These are phyloP conservation scores for Chrysochromulina tobinii DNA, from an alignment of 78 protist genomes.

Conservation along the genomic window DNA sequence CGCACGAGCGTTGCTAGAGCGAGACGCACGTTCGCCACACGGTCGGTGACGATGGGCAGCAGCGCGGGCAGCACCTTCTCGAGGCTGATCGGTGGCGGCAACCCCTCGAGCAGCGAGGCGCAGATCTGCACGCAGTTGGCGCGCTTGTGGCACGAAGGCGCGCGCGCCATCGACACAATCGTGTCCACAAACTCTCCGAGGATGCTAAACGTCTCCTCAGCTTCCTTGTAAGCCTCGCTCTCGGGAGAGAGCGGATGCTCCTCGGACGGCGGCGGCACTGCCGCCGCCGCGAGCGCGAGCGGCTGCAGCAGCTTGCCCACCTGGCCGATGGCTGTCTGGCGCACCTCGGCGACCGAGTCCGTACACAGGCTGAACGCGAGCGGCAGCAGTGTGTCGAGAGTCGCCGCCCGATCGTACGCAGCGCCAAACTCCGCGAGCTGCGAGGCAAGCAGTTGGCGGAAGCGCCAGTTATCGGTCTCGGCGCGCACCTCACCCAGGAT, in stretches of 20 bases:
- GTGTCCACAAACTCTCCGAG: neutral
- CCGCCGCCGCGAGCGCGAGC: neutral
- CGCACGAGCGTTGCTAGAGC: neutral
- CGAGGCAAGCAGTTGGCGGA: constrained; percentile 27
- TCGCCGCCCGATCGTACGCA: neutral
- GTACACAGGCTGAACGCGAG: neutral
- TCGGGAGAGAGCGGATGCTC: too few species aligned
- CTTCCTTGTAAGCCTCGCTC: too few species aligned
- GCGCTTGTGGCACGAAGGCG: neutral
- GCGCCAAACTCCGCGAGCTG: constrained; percentile 28
- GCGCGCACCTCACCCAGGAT: neutral
- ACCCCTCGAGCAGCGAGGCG: neutral
- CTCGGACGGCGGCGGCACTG: neutral
- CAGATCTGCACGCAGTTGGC: neutral
- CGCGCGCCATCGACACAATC: neutral
- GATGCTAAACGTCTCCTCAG: too few species aligned
- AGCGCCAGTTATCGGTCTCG: constrained; percentile 53
- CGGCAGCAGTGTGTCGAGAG: neutral
- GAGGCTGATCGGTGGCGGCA: neutral
- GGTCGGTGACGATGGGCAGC: constrained; percentile 4
- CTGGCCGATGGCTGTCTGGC: neutral
- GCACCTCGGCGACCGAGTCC: constrained; percentile 45
- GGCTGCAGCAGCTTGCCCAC: neutral
- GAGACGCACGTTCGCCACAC: constrained; percentile 55
- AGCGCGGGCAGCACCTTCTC: neutral